Evolutionary conservation across 306 rosid species (phyloP), one percentile per base, ranked within the genome.

Genomic region (Ziziphus jujuba): DNA sequence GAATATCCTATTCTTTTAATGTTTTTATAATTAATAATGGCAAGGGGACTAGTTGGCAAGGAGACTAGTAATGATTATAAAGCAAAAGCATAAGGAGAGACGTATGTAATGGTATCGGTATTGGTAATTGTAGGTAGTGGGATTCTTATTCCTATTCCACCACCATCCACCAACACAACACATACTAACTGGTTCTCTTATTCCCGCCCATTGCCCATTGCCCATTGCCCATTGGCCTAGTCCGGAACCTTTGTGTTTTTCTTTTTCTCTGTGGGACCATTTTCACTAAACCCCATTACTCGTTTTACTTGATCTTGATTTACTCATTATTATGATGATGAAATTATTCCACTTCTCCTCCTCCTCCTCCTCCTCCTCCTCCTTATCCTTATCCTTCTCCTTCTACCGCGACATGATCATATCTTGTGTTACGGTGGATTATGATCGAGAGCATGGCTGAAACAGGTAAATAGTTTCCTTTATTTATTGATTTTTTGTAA

Each of bases 131-230:
- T 38, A 20, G 50, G 72, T 69, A 89, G 92, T 87, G 96, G 92
- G 87, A 81, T 84, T 87, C 85, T 81, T 69, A 72, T 86, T 84
- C 90, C 62, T 53, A 51, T 80, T 81, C 90, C 87, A 86, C 86
- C 84, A 74, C 61, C 67, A 49, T 84, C 86, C 84, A 74, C 61
- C 67, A 49, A 56, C 77, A 67, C 61, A 21, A 25, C 36, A 57
- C 60, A 13, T 10, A 57, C 74, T 77, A 62, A 53, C 35, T 77
- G 52, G 40, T 81, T 73, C 74, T 77, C 69, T 54, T 81, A 81
- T 85, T 77, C 86, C 62, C 38, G 1, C 6, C 15, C 34, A 6
- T 22, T 55, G 75, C 8, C 53, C 75, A 73, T 65, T 87, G 66
- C 72, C 52, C 74, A n/a, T n/a, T n/a, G 75, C 8, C 53, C 75